phyloP scores from a whole-genome alignment of 2,329 filamentous ascomycete genomes.

The Colletotrichum incanum region DNA sequence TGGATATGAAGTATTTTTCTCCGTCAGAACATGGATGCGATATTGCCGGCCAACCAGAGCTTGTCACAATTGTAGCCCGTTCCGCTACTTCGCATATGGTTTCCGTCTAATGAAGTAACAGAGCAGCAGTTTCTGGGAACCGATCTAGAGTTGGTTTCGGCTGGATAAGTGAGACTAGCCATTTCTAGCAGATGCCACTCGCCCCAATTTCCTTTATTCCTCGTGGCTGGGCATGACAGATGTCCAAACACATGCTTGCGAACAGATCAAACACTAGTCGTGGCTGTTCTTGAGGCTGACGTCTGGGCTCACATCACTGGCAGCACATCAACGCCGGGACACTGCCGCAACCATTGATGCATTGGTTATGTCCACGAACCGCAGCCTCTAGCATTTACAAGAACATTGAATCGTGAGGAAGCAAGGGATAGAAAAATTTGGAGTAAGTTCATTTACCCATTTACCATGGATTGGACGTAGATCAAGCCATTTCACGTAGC shows the following conservation, averaged over 20 bases:
- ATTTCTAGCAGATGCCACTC: neutral
- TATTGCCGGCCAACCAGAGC: no score
- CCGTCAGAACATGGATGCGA: no score
- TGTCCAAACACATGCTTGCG: neutral
- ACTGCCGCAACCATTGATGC: neutral
- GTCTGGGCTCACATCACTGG: neutral
- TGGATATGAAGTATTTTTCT: no score
- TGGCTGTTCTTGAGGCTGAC: neutral
- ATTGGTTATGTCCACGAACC: no score
- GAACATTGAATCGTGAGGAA: no score
- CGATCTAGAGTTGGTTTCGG: neutral
- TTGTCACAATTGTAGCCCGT: neutral
- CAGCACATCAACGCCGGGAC: neutral
- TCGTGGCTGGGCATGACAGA: neutral
- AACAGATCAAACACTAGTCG: neutral
- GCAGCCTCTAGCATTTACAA: neutral
- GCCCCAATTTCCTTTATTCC: neutral
- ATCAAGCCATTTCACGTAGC: neutral
- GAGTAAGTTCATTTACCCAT: no score
- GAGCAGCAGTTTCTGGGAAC: neutral
- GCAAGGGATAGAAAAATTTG: neutral
- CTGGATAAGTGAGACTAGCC: neutral
- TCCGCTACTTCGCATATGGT: neutral
- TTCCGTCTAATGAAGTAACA: neutral
- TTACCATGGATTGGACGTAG: neutral